Conservation (phyloP, 2,329 filamentous ascomycete species). For the Furcasterigmium sp. region DNA sequence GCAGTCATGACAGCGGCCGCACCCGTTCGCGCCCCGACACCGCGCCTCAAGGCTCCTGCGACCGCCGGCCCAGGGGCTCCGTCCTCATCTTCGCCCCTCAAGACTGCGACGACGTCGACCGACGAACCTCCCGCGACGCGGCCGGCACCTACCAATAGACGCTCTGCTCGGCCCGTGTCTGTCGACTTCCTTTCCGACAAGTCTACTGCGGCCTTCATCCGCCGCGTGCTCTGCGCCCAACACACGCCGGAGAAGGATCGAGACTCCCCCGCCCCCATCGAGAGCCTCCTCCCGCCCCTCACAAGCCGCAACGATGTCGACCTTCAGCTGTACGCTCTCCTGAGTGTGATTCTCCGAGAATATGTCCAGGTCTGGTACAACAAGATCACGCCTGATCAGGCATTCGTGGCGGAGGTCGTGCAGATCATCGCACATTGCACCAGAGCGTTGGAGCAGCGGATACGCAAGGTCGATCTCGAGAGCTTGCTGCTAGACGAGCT, state of each 20-base stretch:
- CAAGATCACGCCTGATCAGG: constrained; percentile 85
- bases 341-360: constrained; percentile 84
- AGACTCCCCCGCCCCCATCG: constrained; percentile 54
- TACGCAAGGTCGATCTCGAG: constrained; percentile 78
- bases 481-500: constrained; percentile 82
- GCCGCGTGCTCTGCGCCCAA: constrained; percentile 77
- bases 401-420: constrained; percentile 81
- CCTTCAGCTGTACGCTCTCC: constrained; percentile 84
- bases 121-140: constrained; percentile 14
- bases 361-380: constrained; percentile 92
- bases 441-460: constrained; percentile 76
- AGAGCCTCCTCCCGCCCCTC: constrained; percentile 80
- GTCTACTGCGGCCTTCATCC: constrained; percentile 75
- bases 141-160: constrained; percentile 22
- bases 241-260: constrained; percentile 53
- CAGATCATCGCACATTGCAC: constrained; percentile 92
- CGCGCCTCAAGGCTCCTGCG: constrained; percentile 13
- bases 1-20: constrained; percentile 15
- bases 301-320: constrained; percentile 95
- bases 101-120: constrained; percentile 10
- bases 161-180: constrained; percentile 24
- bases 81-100: not conserved
- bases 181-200: constrained; percentile 64
- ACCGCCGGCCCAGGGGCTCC: constrained; percentile 8
- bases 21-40: constrained; percentile 14